Percentiles rank a stretch among this genome's conserved stretches.
Conservation (phyloP, 805 yeast species). For the Wickerhamomyces queroliae region DNA sequence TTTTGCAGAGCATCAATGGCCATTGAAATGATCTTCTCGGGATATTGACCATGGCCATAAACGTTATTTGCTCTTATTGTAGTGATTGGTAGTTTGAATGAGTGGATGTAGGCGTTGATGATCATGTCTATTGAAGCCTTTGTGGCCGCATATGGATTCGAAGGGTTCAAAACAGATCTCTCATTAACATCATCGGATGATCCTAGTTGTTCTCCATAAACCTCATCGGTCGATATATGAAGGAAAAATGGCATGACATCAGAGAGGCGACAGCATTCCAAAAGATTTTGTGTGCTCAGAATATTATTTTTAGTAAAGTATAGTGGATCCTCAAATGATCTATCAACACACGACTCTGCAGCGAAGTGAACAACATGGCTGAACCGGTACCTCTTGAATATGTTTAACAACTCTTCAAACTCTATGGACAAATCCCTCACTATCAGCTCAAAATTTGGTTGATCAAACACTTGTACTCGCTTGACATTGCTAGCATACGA, state of each 20-base stretch:
- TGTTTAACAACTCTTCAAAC: constrained; percentile 13
- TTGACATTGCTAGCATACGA: constrained; percentile 37
- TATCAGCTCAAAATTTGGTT: constrained; percentile 21
- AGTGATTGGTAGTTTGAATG: constrained; percentile 35
- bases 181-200: constrained; percentile 26
- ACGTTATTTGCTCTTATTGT: constrained; percentile 45
- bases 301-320: constrained; percentile 40
- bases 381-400: constrained; percentile 19
- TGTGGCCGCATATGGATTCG: constrained; percentile 53
- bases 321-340: constrained; percentile 39
- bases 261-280: constrained; percentile 32
- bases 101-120: constrained; percentile 35
- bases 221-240: constrained; percentile 56
- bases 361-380: constrained; percentile 43
- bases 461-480: constrained; percentile 23
- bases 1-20: constrained; percentile 8
- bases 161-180: constrained; percentile 34
- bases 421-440: constrained; percentile 32
- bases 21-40: constrained; percentile 44
- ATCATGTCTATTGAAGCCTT: constrained; percentile 50
- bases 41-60: constrained; percentile 48
- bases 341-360: constrained; percentile 51
- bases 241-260: constrained; percentile 19
- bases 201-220: constrained; percentile 41
- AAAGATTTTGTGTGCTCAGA: constrained; percentile 38